A percentile compares a stretch with the other conserved stretches of the same genome.
phyloP scores from a whole-genome alignment of 495 filamentous ascomycete genomes.

The Friedmanniomyces endolithicus region DNA sequence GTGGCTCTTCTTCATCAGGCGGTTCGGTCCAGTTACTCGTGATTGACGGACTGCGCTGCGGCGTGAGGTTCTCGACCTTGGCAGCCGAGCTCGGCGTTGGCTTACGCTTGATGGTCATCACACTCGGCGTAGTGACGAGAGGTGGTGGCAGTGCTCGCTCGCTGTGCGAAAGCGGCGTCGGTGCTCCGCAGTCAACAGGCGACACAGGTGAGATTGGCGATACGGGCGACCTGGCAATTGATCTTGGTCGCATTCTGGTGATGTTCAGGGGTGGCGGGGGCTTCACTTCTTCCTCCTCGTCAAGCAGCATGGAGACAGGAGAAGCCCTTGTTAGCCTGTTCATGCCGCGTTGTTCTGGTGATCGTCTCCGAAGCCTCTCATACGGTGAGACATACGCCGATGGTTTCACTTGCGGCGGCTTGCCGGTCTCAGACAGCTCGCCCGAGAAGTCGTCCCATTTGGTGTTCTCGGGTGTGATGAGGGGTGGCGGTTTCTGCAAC shows the following conservation, averaged over 20 bases:
- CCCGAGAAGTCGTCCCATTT: conserved; percentile 17
- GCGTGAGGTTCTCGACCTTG: conserved; percentile 6
- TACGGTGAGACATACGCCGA: conserved; percentile 8
- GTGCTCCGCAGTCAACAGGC: conserved; percentile 8
- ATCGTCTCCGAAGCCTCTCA: conserved; percentile 10
- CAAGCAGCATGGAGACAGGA: conserved; percentile 12
- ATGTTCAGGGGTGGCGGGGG: background rate
- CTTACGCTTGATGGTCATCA: conserved; percentile 16
- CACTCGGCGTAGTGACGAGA: background rate
- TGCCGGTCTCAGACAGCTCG: conserved; percentile 11
- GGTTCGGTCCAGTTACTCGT: conserved; percentile 2
- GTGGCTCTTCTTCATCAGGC: conserved; percentile 6
- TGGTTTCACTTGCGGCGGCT: conserved; percentile 10
- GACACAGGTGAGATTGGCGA: conserved; percentile 4
- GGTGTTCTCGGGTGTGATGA: conserved; percentile 9
- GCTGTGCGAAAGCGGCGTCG: conserved; percentile 2
- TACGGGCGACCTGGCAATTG: background rate
- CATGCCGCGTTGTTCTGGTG: background rate
- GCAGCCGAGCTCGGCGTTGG: conserved; percentile 10
- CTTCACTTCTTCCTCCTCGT: conserved; percentile 13
- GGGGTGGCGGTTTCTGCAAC: conserved; percentile 16
- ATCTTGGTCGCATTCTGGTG: background rate
- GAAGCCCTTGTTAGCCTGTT: background rate
- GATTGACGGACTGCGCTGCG: conserved; percentile 8
- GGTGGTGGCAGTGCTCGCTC: background rate